Evolutionary conservation across 2,329 filamentous ascomycete genomes (phyloP).

Genomic region (Botrytis galanthina): DNA sequence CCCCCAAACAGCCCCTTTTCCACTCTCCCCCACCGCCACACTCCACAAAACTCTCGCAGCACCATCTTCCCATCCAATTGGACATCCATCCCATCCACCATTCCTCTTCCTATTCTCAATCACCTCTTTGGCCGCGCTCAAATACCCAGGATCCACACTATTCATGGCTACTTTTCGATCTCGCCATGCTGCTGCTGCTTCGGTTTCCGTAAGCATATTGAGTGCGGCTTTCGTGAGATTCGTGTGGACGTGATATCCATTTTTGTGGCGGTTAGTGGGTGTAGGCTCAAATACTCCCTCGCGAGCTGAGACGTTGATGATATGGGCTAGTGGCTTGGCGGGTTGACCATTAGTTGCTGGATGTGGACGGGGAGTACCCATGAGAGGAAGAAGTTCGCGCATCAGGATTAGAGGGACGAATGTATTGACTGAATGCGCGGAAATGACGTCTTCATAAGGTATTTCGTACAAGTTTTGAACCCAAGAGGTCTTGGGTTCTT

Average conservation of each 20-base stretch:
- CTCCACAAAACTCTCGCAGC: constrained; percentile 26
- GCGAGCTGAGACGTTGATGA: constrained; percentile 27
- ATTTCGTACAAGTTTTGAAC: constrained; percentile 25
- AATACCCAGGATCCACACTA: constrained; percentile 27
- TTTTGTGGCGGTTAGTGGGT: constrained; percentile 16
- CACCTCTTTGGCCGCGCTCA: constrained; percentile 26
- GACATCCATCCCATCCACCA: constrained; percentile 19
- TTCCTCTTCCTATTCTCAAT: background rate
- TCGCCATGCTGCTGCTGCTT: constrained; percentile 25
- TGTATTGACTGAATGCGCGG: constrained; percentile 28
- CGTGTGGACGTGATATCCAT: constrained; percentile 27
- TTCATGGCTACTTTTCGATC: constrained; percentile 25
- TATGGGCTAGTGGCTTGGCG: constrained; percentile 18
- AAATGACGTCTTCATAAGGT: constrained; percentile 28
- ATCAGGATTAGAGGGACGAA: constrained; percentile 27
- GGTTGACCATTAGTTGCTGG: too few species aligned
- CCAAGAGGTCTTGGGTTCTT: constrained; percentile 23
- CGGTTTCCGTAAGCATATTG: constrained; percentile 29
- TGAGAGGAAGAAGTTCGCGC: constrained; percentile 26
- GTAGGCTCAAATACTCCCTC: constrained; percentile 27
- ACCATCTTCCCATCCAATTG: constrained; percentile 30
- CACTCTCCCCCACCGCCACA: constrained; percentile 25
- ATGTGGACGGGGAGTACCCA: constrained; percentile 10
- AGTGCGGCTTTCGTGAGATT: constrained; percentile 29
- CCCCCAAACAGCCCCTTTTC: constrained; percentile 23